Conservation (phyloP, 495 filamentous ascomycete species). For the Amorphotheca resinae region DNA sequence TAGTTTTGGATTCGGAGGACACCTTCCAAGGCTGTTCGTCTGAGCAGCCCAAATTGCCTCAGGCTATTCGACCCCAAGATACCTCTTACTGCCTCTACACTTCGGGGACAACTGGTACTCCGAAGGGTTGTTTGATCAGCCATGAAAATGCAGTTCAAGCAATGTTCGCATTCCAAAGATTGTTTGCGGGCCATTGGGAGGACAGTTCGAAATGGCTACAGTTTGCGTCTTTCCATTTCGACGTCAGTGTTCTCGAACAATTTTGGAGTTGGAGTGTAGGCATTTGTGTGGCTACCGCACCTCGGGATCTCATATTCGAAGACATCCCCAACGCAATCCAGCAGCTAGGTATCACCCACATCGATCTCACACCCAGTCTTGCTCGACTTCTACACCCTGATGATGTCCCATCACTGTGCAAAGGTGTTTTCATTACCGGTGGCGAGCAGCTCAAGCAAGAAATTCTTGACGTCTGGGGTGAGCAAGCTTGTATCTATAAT, state of each 20-base stretch:
- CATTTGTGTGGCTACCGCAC: conserved; percentile 64
- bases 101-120: conserved; percentile 68
- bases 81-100: conserved; percentile 68
- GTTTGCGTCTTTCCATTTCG: conserved; percentile 82
- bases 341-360: conserved; percentile 66
- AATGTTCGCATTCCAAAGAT: conserved; percentile 57
- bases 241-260: conserved; percentile 77
- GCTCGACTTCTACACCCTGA: conserved; percentile 48
- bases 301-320: conserved; percentile 64
- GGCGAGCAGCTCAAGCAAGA: conserved; percentile 62
- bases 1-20: conserved; percentile 27
- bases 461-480: conserved; percentile 59
- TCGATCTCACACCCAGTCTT: conserved; percentile 65
- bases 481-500: conserved; percentile 53
- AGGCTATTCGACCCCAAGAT: conserved; percentile 29
- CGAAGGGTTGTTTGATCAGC: conserved; percentile 66
- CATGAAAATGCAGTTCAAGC: conserved; percentile 66
- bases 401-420: conserved; percentile 53
- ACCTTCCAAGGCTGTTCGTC: conserved; percentile 20
- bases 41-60: conserved; percentile 18
- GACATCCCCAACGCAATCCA: conserved; percentile 61
- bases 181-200: conserved; percentile 59
- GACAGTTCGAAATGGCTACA: conserved; percentile 63
- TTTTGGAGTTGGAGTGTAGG: conserved; percentile 85
- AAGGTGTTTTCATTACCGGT: conserved; percentile 65